phyloP scores from a whole-genome alignment of 2,329 filamentous ascomycete species.

The Tolypocladium inflatum region DNA sequence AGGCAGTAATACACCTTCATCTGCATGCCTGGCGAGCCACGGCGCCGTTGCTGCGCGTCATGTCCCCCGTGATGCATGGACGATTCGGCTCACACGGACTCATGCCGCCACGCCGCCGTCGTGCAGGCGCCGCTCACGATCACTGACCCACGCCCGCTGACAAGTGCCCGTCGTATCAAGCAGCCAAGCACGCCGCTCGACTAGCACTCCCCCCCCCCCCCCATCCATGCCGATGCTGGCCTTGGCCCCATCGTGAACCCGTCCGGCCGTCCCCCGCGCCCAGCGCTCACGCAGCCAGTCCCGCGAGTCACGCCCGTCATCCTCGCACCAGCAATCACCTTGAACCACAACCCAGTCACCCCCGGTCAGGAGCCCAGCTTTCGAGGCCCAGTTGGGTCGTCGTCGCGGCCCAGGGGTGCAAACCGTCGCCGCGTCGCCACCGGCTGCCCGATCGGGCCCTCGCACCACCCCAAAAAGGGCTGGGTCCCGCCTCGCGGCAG shows the following conservation, averaged over 20 bases:
- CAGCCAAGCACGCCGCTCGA: background rate
- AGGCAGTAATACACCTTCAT: background rate
- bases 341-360: background rate
- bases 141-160: background rate
- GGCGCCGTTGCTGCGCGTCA: background rate
- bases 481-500: constrained; percentile 6
- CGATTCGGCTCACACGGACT: background rate
- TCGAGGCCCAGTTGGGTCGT: too few relatives aligned
- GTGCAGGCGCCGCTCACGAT: background rate
- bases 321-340: background rate
- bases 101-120: background rate
- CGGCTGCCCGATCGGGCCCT: constrained; percentile 13
- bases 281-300: background rate
- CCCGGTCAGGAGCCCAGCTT: too few relatives aligned
- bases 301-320: background rate
- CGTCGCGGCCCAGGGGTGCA: too few relatives aligned
- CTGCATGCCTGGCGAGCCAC: background rate
- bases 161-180: background rate
- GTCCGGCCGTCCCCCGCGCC: background rate
- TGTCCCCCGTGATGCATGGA: background rate
- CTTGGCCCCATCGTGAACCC: background rate
- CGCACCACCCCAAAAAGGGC: constrained; percentile 5
- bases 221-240: background rate
- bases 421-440: constrained; percentile 8
- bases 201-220: too few relatives aligned